phyloP scores from a whole-genome alignment of 805 yeast genomes.

The Pichia eremophila region DNA sequence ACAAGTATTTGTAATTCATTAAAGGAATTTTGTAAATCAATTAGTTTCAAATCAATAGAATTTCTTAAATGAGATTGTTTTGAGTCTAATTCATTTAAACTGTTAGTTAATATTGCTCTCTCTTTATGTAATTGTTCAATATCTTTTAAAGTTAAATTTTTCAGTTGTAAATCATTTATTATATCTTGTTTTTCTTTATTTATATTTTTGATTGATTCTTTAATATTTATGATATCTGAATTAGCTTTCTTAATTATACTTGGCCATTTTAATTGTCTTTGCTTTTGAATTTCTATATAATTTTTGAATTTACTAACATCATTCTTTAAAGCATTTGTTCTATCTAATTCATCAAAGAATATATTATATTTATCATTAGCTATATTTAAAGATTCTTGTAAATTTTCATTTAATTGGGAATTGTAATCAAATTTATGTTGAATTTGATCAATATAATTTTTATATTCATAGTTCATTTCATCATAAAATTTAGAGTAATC shows the following conservation, averaged over 20 bases:
- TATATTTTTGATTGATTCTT: conserved; percentile 31
- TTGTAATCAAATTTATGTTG: conserved; percentile 35
- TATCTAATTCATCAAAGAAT: conserved; percentile 44
- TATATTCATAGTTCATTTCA: conserved; percentile 50
- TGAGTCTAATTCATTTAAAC: conserved; percentile 36
- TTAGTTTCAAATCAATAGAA: conserved; percentile 37
- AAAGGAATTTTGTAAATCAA: conserved; percentile 38
- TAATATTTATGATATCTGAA: conserved; percentile 39
- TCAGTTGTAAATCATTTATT: conserved; percentile 36
- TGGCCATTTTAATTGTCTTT: conserved; percentile 59
- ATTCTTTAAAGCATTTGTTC: conserved; percentile 53
- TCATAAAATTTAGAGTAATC: conserved; percentile 46
- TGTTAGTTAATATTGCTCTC: conserved; percentile 46
- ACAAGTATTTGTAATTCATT: conserved; percentile 44
- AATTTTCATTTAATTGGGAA: conserved; percentile 30
- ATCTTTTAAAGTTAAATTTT: conserved; percentile 52
- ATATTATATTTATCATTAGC: conserved; percentile 36
- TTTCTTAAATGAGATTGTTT: conserved; percentile 37
- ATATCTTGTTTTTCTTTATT: conserved; percentile 32
- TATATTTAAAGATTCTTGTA: conserved; percentile 32
- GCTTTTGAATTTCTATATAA: conserved; percentile 59
- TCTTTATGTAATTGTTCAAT: conserved; percentile 57
- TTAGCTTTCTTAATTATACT: conserved; percentile 45
- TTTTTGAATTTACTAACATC: conserved; percentile 64
- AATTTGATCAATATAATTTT: conserved; percentile 40